Evolutionary conservation across 768 basidiomycete species (phyloP).

Genomic region (Panaeolus cyanescens): DNA sequence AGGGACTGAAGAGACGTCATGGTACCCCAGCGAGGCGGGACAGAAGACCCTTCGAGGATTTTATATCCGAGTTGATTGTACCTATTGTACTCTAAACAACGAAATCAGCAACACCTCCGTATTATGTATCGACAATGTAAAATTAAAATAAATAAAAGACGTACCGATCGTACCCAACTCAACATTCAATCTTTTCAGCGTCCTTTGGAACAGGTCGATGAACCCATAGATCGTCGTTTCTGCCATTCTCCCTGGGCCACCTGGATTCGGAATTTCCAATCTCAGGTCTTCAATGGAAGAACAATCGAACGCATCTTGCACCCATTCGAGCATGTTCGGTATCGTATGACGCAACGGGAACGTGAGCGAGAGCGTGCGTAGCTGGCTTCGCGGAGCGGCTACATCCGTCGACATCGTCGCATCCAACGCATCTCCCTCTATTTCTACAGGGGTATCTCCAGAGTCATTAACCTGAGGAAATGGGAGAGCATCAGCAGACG

Average conservation of each 20-base stretch:
- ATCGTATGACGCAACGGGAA: not conserved
- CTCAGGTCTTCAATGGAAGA: not conserved
- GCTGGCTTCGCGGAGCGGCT: not conserved
- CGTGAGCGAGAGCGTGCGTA: not conserved
- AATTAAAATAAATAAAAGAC: not conserved
- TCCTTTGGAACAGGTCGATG: not conserved
- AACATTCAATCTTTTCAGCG: not conserved
- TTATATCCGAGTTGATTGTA: not conserved
- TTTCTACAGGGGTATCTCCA: no score
- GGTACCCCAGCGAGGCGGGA: not conserved
- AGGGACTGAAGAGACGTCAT: not conserved
- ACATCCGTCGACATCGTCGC: not conserved
- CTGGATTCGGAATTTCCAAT: not conserved
- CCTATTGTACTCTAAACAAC: not conserved
- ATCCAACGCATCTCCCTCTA: no score
- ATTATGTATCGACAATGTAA: not conserved
- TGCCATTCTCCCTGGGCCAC: not conserved
- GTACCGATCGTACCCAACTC: not conserved
- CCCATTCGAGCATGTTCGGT: not conserved
- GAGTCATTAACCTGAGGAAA: no score
- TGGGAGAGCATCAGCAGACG: not conserved
- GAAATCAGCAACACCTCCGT: no score
- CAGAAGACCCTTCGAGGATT: not conserved
- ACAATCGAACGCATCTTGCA: not conserved
- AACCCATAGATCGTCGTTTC: not conserved